Conservation (phyloP, 306 rosid species). For the Cotoneaster glaucophyllus region DNA sequence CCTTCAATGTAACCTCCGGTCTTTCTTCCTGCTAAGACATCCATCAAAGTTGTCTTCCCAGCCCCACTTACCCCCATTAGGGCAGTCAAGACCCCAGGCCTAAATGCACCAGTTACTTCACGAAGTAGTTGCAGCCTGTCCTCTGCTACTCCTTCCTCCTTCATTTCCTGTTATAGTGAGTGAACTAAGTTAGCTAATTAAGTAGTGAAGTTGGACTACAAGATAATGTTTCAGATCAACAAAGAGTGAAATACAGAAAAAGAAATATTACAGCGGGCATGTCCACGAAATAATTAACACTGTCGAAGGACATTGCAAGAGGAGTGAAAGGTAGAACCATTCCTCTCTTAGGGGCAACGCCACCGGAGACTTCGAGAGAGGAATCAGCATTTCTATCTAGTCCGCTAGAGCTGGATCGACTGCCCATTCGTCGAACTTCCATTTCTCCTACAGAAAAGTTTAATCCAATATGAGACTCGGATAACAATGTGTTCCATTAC, state of each 20-base stretch:
- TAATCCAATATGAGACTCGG: conserved; percentile 11
- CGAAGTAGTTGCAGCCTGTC: conserved; percentile 73
- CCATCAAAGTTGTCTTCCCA: conserved; percentile 97
- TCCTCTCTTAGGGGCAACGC: conserved; percentile 74
- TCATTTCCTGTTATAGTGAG: conserved; percentile 65
- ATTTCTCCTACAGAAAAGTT: conserved; percentile 62
- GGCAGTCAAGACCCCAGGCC: conserved; percentile 95
- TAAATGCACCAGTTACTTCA: conserved; percentile 73
- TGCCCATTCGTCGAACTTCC: conserved; percentile 57
- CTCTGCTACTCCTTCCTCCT: conserved; percentile 72
- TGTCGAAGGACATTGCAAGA: conserved; percentile 91
- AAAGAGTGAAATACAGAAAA: background rate
- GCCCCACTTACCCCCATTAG: conserved; percentile 99
- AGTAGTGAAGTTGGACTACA: background rate
- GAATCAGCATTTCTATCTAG: conserved; percentile 40
- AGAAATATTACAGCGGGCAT: conserved; percentile 76
- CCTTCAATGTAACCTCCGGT: conserved; percentile 94
- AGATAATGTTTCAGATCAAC: background rate
- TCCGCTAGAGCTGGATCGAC: conserved; percentile 46
- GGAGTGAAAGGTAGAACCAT: conserved; percentile 93
- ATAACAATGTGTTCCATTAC: conserved; percentile 3
- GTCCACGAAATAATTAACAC: conserved; percentile 77
- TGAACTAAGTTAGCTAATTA: background rate
- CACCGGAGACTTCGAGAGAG: conserved; percentile 32
- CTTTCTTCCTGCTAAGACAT: conserved; percentile 94